These are phyloP conservation scores for Tylopilus sp. DNA, from an alignment of 768 basidiomycete species.

Conservation along the genomic window DNA sequence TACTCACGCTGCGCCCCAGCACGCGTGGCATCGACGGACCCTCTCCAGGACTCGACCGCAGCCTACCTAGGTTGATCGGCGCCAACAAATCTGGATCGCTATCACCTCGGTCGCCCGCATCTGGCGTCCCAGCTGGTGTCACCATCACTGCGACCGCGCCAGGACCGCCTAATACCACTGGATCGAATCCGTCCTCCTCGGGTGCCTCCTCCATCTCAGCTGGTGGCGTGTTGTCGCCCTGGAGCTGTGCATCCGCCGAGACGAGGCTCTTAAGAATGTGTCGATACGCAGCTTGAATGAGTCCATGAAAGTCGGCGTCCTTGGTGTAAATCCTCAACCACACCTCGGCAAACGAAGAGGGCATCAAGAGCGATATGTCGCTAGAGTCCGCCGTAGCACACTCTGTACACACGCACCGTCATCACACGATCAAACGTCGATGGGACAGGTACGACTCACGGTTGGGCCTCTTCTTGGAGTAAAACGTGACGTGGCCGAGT, in stretches of 20 bases:
- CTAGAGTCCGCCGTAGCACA: conserved; percentile 45
- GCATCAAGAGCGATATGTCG: conserved; percentile 65
- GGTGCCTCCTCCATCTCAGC: not conserved
- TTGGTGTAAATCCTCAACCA: conserved; percentile 68
- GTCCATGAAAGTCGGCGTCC: conserved; percentile 49
- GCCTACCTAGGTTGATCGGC: conserved; percentile 21
- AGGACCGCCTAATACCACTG: not conserved
- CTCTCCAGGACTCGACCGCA: not conserved
- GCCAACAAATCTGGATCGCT: conserved; percentile 3
- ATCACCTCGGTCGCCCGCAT: not conserved
- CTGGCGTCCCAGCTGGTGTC: not conserved
- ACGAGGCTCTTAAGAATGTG: conserved; percentile 31
- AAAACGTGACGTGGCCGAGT: conserved; percentile 66
- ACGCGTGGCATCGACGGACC: conserved; percentile 32
- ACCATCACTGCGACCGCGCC: not conserved
- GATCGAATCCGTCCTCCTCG: conserved; percentile 17
- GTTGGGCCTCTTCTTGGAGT: conserved; percentile 59
- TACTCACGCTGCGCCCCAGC: conserved; percentile 16
- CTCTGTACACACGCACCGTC: conserved; percentile 32
- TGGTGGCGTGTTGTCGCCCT: not conserved
- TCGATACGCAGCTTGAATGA: conserved; percentile 70
- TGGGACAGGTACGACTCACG: conserved; percentile 37
- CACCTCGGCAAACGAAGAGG: conserved; percentile 64
- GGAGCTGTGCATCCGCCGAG: not conserved
- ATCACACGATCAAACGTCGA: not conserved